A percentile compares a stretch with the other conserved stretches of the same genome.
These are phyloP conservation scores for Ceratonia siliqua DNA, from an alignment of 306 rosid species.

Conservation along the genomic window DNA sequence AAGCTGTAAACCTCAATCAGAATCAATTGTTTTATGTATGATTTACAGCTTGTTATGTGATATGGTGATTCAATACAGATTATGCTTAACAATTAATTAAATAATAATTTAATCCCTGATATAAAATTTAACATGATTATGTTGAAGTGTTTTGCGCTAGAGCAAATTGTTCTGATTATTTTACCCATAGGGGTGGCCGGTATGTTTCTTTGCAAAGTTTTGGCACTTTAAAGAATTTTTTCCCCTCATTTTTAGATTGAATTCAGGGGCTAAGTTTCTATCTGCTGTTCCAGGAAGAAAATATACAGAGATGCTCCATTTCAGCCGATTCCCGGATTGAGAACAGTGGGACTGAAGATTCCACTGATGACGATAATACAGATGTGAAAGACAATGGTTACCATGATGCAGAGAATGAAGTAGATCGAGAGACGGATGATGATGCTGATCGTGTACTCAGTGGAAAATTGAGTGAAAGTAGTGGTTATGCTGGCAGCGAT, in stretches of 20 bases:
- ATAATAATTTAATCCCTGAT: no score
- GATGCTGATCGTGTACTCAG: constrained; percentile 85
- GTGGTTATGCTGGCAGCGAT: constrained; percentile 97
- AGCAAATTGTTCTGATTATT: background rate
- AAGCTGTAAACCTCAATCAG: no score
- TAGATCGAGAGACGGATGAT: constrained; percentile 88
- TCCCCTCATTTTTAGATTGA: background rate
- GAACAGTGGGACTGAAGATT: constrained; percentile 87
- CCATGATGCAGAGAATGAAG: constrained; percentile 96
- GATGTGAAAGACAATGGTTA: constrained; percentile 87
- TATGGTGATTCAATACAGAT: no score
- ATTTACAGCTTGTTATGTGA: no score
- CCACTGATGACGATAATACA: constrained; percentile 79
- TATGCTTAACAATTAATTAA: no score
- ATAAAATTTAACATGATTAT: no score
- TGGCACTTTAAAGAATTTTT: background rate
- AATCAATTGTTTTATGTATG: no score
- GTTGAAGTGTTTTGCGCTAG: no score
- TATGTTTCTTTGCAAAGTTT: background rate
- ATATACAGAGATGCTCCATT: constrained; percentile 85
- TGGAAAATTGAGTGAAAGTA: constrained; percentile 96
- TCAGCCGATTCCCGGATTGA: constrained; percentile 94
- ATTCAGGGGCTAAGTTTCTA: constrained; percentile 7
- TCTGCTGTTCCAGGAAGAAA: constrained; percentile 78
- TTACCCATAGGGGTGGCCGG: no score